Evolutionary conservation across 2,329 filamentous ascomycete genomes (phyloP).

Genomic region (Huntiella abstrusa): DNA sequence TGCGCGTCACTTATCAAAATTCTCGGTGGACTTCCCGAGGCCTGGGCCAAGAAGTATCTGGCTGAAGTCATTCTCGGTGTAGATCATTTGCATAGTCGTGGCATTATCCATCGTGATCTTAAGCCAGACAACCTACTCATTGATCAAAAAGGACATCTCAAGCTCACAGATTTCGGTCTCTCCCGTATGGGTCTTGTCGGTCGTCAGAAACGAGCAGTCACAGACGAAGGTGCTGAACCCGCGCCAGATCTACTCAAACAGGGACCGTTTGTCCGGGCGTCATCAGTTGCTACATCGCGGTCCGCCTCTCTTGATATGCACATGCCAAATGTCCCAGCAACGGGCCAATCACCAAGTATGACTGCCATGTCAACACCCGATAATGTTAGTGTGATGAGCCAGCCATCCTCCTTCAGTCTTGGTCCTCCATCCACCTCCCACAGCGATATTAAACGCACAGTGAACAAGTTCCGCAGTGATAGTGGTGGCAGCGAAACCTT

Average conservation of each 20-base stretch:
- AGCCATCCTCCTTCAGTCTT: conserved; percentile 78
- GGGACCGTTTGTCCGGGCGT: conserved; percentile 70
- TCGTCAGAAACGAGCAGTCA: conserved; percentile 83
- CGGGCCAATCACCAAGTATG: conserved; percentile 54
- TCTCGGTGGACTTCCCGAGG: conserved; percentile 76
- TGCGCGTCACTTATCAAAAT: conserved; percentile 94
- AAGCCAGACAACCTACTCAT: conserved; percentile 97
- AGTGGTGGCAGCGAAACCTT: conserved; percentile 79
- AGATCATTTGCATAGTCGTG: conserved; percentile 81
- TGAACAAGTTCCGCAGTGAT: conserved; percentile 71
- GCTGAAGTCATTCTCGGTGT: conserved; percentile 94
- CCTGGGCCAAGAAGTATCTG: conserved; percentile 96
- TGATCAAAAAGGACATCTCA: conserved; percentile 88
- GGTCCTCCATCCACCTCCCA: conserved; percentile 33
- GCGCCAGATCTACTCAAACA: conserved; percentile 84
- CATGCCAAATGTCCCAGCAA: not conserved
- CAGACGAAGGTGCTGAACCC: conserved; percentile 55
- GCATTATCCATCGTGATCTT: conserved; percentile 89
- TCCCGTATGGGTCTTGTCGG: conserved; percentile 95
- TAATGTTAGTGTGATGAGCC: conserved; percentile 41
- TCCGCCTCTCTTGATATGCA: conserved; percentile 78
- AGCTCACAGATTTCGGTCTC: conserved; percentile 91
- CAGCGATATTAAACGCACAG: conserved; percentile 22
- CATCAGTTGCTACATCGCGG: conserved; percentile 74
- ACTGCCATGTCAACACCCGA: conserved; percentile 78